These are phyloP conservation scores for Luffa acutangula DNA, from an alignment of 306 rosid genomes.

Conservation along the genomic window DNA sequence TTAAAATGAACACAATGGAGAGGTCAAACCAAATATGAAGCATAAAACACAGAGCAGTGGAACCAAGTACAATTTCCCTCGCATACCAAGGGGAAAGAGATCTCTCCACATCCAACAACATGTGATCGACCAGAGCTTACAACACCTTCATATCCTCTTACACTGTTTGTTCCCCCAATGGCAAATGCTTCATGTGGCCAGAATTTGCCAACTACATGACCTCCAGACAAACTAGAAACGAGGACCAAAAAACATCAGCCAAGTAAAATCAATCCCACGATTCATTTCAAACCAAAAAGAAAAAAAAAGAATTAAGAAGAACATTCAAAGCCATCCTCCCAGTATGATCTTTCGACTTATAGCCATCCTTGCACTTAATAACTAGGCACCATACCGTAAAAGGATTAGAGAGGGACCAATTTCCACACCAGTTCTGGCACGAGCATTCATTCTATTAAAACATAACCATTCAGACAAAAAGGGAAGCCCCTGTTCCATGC, in stretches of 20 bases:
- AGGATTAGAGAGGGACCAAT: slow-evolving; percentile 63
- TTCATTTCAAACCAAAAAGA: slow-evolving; percentile 3
- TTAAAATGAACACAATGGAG: background rate
- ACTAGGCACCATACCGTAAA: slow-evolving; percentile 41
- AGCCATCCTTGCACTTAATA: background rate
- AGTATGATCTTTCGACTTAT: background rate
- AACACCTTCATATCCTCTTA: slow-evolving; percentile 97
- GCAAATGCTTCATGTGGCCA: no score
- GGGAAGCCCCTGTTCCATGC: slow-evolving; percentile 91
- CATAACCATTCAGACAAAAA: slow-evolving; percentile 76
- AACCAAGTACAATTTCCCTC: background rate
- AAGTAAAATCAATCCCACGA: slow-evolving; percentile 8
- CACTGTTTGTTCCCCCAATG: slow-evolving; percentile 95
- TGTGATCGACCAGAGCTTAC: slow-evolving; percentile 95
- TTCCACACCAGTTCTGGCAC: slow-evolving; percentile 70
- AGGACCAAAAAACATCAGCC: no score
- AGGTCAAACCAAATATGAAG: background rate
- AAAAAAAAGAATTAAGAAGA: background rate
- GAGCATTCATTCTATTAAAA: slow-evolving; percentile 72
- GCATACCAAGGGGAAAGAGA: slow-evolving; percentile 85
- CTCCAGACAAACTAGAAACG: no score
- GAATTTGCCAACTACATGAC: no score
- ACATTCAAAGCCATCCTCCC: background rate
- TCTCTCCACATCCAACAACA: slow-evolving; percentile 85
- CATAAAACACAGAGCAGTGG: background rate